A percentile compares a stretch with the other conserved stretches of the same genome.
These are phyloP conservation scores for Kodamaea kaohsiungensis DNA, from an alignment of 805 yeast species.

Conservation along the genomic window DNA sequence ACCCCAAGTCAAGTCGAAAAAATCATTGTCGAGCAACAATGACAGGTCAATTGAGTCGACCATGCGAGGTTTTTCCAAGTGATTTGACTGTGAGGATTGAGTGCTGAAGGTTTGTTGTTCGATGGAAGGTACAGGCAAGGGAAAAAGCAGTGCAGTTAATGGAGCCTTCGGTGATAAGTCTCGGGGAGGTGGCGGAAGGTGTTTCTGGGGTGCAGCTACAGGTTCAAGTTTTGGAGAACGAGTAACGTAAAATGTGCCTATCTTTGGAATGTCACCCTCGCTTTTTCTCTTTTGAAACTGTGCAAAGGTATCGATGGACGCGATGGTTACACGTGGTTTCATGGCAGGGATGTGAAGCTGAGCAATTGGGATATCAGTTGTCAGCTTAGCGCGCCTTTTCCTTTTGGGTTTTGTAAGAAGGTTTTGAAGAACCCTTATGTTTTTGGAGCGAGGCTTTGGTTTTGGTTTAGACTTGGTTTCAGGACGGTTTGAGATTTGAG, in stretches of 20 bases:
- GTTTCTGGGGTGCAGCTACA: not conserved
- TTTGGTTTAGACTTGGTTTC: not conserved
- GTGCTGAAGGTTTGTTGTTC: not conserved
- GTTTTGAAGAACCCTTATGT: not conserved
- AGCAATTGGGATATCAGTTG: not conserved
- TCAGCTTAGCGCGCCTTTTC: conserved; percentile 4
- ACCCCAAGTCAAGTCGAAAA: not conserved
- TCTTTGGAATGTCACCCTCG: conserved; percentile 9
- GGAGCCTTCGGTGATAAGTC: conserved; percentile 1
- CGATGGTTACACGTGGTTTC: conserved; percentile 26
- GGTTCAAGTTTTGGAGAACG: not conserved
- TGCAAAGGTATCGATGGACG: conserved; percentile 20
- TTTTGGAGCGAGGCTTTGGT: conserved; percentile 3
- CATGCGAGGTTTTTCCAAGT: conserved; percentile 1
- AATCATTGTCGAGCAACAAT: not conserved
- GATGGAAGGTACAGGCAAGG: not conserved
- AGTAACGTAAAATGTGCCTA: conserved; percentile 7
- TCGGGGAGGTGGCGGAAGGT: not conserved
- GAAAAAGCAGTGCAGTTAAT: not conserved
- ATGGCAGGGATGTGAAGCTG: conserved; percentile 14
- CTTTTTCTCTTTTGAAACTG: conserved; percentile 10
- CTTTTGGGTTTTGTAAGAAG: not conserved
- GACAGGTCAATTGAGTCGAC: not conserved
- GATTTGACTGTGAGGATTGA: not conserved
- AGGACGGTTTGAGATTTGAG: not conserved